phyloP scores from a whole-genome alignment of 805 yeast species.

The Limtongia smithiae region DNA sequence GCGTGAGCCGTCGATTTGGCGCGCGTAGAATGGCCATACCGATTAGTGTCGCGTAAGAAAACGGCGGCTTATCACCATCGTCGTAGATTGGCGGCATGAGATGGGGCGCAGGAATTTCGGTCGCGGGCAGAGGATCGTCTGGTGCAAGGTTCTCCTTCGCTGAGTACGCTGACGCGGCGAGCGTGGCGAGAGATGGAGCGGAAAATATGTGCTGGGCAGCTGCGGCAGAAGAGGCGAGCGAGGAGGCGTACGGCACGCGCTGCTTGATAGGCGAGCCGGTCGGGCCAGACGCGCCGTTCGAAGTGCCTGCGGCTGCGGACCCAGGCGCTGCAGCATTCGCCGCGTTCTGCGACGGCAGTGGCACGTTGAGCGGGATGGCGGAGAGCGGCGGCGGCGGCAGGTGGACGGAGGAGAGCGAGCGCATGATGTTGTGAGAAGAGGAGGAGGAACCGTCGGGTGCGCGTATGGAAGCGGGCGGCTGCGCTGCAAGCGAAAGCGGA shows the following conservation, averaged over 20 bases:
- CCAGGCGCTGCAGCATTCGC: background rate
- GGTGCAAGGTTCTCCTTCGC: background rate
- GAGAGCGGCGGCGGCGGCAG: conserved; percentile 29
- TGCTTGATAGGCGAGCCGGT: too few relatives aligned
- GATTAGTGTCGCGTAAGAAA: conserved; percentile 87
- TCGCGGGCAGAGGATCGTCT: background rate
- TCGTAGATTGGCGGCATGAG: conserved; percentile 46
- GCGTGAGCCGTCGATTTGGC: conserved; percentile 64
- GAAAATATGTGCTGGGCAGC: conserved; percentile 22
- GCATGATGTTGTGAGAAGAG: conserved; percentile 21
- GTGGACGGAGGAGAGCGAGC: conserved; percentile 28
- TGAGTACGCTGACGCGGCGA: conserved; percentile 13
- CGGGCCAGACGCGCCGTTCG: background rate
- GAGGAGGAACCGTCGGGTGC: conserved; percentile 12
- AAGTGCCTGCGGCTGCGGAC: background rate
- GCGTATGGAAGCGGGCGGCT: conserved; percentile 12
- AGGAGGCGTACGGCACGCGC: too few relatives aligned
- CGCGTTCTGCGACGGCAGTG: background rate
- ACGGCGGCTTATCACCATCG: conserved; percentile 79
- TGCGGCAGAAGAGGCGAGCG: conserved; percentile 11
- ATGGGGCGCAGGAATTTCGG: conserved; percentile 39
- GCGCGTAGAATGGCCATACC: conserved; percentile 89
- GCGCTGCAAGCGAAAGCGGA: background rate
- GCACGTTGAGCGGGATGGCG: conserved; percentile 19
- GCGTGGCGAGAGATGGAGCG: conserved; percentile 7